Evolutionary conservation across 2,329 filamentous ascomycete genomes (phyloP).

Genomic region (Truncatella angustata): DNA sequence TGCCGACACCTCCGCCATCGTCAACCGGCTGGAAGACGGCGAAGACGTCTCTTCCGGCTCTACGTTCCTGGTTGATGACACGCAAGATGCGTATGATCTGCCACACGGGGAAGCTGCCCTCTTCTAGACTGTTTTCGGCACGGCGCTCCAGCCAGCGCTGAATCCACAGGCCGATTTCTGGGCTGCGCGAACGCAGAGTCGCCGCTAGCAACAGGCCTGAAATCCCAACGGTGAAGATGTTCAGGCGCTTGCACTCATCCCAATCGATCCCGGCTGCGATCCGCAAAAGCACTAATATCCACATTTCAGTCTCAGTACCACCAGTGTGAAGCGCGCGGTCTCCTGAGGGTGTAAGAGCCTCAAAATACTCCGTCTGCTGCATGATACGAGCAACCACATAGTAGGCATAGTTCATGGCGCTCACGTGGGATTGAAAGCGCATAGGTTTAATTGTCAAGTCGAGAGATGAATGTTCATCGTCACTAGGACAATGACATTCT

Average conservation of each 20-base stretch:
- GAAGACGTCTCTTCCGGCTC: constrained; percentile 9
- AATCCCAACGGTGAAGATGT: constrained; percentile 21
- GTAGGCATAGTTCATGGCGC: constrained; percentile 18
- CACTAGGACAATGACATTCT: too few relatives aligned
- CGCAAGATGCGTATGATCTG: too few relatives aligned
- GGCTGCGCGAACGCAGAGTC: neutral
- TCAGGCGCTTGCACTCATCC: constrained; percentile 19
- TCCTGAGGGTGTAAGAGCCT: constrained; percentile 4
- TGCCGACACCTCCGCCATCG: constrained; percentile 11
- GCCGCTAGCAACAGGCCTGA: constrained; percentile 26
- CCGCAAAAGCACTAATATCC: constrained; percentile 19
- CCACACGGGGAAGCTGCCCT: neutral
- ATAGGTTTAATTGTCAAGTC: neutral
- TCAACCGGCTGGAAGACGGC: constrained; percentile 9
- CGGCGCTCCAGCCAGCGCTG: neutral
- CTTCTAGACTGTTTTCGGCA: neutral
- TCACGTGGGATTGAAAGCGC: constrained; percentile 11
- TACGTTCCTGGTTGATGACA: too few relatives aligned
- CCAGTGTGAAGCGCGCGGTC: too few relatives aligned
- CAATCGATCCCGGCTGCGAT: constrained; percentile 21
- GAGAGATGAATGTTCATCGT: too few relatives aligned
- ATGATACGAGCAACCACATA: constrained; percentile 15
- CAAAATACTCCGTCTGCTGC: constrained; percentile 10
- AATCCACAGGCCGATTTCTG: neutral
- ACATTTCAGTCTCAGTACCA: too few relatives aligned